Evolutionary conservation across 495 filamentous ascomycete genomes (phyloP).

Genomic region (Neurospora sp.): DNA sequence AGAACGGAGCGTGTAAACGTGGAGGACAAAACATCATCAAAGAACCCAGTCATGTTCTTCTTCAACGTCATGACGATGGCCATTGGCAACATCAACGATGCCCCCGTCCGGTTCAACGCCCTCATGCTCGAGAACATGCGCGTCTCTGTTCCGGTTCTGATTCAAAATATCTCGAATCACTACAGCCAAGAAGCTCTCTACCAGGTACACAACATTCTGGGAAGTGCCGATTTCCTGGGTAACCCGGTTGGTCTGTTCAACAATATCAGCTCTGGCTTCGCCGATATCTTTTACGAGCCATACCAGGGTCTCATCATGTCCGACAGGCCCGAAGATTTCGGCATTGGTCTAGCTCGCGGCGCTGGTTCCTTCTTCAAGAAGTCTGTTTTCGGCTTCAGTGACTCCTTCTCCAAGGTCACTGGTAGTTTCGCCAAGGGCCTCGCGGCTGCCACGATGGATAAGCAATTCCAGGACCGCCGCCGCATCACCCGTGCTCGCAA

Average conservation of each 20-base stretch:
- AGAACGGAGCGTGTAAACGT: constrained; percentile 93
- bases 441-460: constrained; percentile 89
- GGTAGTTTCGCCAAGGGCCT: constrained; percentile 94
- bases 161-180: constrained; percentile 78
- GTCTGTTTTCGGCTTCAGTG: constrained; percentile 90
- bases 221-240: constrained; percentile 95
- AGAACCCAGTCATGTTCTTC: constrained; percentile 94
- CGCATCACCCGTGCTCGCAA: constrained; percentile 90
- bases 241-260: constrained; percentile 98
- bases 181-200: constrained; percentile 94
- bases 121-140: constrained; percentile 92
- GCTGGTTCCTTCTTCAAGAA: constrained; percentile 97
- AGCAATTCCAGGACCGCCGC: constrained; percentile 93
- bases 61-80: constrained; percentile 99
- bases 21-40: constrained; percentile 81
- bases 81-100: constrained; percentile 96
- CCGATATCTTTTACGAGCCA: constrained; percentile 97
- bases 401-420: constrained; percentile 92
- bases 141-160: constrained; percentile 72
- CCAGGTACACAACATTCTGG: constrained; percentile 91
- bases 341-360: constrained; percentile 89
- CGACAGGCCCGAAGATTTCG: constrained; percentile 86
- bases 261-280: constrained; percentile 91
- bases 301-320: constrained; percentile 97
- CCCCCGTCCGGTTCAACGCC: constrained; percentile 83